phyloP scores from a whole-genome alignment of 176 grass and related monocot species.

The Areca catechu region DNA sequence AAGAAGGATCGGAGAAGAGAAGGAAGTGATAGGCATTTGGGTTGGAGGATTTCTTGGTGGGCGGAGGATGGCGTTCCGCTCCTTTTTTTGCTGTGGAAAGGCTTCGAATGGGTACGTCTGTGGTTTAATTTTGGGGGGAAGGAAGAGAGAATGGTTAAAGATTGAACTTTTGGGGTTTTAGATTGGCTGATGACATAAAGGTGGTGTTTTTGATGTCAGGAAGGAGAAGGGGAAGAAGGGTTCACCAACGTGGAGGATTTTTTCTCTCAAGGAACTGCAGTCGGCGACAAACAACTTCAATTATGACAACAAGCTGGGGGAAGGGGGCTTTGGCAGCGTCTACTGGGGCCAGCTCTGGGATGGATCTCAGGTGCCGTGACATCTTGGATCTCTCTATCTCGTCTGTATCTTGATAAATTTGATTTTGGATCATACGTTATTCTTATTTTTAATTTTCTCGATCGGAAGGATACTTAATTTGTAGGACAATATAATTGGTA shows the following conservation, averaged over 20 bases:
- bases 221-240: slow-evolving; percentile 25
- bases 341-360: slow-evolving; percentile 93
- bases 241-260: slow-evolving; percentile 44
- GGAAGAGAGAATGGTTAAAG: too few relatives aligned
- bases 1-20: too few relatives aligned
- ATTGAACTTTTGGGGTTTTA: too few relatives aligned
- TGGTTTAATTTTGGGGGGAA: neutral
- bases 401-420: too few relatives aligned
- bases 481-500: too few relatives aligned
- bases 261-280: slow-evolving; percentile 62
- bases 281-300: slow-evolving; percentile 81
- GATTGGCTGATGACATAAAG: too few relatives aligned
- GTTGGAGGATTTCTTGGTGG: too few relatives aligned
- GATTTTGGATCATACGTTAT: too few relatives aligned
- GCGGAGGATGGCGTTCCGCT: neutral
- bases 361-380: slow-evolving; percentile 50
- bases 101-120: slow-evolving; percentile 15
- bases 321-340: slow-evolving; percentile 54
- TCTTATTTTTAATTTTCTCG: too few relatives aligned
- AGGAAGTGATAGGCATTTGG: too few relatives aligned
- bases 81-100: slow-evolving; percentile 46
- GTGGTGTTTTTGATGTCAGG: slow-evolving; percentile 17
- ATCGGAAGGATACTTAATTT: too few relatives aligned
- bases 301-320: slow-evolving; percentile 83
- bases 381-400: too few relatives aligned